These are phyloP conservation scores for Penicillium fimorum DNA, from an alignment of 495 filamentous ascomycete species.

Conservation along the genomic window DNA sequence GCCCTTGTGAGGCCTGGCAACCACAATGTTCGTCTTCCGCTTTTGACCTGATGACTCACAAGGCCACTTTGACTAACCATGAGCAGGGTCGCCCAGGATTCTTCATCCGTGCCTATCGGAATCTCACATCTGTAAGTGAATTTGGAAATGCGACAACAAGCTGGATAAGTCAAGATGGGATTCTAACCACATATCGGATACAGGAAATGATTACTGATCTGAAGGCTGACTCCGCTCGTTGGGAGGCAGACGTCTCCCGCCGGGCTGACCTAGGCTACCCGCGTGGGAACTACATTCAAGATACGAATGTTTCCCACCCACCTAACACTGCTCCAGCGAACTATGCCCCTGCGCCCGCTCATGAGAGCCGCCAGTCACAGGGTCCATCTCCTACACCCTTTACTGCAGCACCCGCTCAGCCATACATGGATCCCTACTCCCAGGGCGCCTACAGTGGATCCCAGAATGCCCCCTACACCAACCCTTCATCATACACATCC, in stretches of 20 bases:
- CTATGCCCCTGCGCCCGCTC: slow-evolving; percentile 36
- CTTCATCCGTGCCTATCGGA: slow-evolving; percentile 85
- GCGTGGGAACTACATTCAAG: slow-evolving; percentile 48
- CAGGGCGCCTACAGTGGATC: slow-evolving; percentile 37
- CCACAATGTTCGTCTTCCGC: slow-evolving; percentile 64
- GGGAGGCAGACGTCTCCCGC: slow-evolving; percentile 67
- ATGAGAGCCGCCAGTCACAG: slow-evolving; percentile 40
- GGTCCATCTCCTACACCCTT: slow-evolving; percentile 42
- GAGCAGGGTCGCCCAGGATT: slow-evolving; percentile 69
- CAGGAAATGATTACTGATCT: slow-evolving; percentile 89
- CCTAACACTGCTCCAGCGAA: slow-evolving; percentile 39
- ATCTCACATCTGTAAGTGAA: slow-evolving; percentile 74
- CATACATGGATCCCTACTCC: slow-evolving; percentile 40
- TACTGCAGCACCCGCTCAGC: slow-evolving; percentile 37
- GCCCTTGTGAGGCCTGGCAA: slow-evolving; percentile 82
- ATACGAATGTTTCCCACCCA: slow-evolving; percentile 39
- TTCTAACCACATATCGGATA: slow-evolving; percentile 13
- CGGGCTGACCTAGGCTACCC: slow-evolving; percentile 47
- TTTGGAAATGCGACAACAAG: slow-evolving; percentile 6
- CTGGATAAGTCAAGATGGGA: slow-evolving; percentile 7
- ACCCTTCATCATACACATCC: slow-evolving; percentile 34
- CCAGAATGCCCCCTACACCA: slow-evolving; percentile 38
- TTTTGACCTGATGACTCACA: slow-evolving; percentile 9
- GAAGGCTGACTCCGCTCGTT: slow-evolving; percentile 76
- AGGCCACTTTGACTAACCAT: slow-evolving; percentile 32